These are phyloP conservation scores for Chrysoporthe puriensis DNA, from an alignment of 2,329 filamentous ascomycete species.

Conservation along the genomic window DNA sequence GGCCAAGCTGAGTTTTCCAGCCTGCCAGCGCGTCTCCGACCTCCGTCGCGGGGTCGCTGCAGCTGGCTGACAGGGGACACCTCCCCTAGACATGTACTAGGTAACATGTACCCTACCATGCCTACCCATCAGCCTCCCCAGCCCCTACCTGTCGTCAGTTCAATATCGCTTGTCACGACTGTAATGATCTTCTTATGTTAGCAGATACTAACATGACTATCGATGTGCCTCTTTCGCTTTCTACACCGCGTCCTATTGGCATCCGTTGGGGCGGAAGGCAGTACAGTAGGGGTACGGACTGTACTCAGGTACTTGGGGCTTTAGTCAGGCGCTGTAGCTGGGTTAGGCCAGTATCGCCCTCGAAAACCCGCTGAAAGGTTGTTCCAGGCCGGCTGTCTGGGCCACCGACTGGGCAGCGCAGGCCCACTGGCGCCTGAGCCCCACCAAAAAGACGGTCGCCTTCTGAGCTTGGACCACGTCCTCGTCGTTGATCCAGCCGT, in stretches of 20 bases:
- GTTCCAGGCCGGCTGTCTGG: background rate
- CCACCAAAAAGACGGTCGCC: conserved; percentile 5
- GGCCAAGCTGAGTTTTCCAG: conserved; percentile 26
- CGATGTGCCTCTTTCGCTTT: no score
- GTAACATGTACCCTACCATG: no score
- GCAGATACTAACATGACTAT: background rate
- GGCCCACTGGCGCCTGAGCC: background rate
- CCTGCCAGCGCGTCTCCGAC: conserved; percentile 24
- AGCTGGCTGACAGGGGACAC: conserved; percentile 2
- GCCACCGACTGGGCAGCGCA: background rate
- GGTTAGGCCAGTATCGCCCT: background rate
- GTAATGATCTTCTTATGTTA: no score
- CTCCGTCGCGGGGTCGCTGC: conserved; percentile 22
- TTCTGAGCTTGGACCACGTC: conserved; percentile 11
- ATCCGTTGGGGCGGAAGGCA: no score
- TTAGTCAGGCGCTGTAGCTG: background rate
- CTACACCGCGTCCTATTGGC: no score
- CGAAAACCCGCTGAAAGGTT: conserved; percentile 5
- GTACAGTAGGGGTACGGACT: background rate
- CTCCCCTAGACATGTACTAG: background rate
- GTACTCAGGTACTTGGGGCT: background rate
- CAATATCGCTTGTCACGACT: no score
- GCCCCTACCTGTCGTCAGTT: no score
- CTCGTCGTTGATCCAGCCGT: conserved; percentile 7
- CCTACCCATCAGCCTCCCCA: no score